Base-by-base conservation (phyloP, 2,329 filamentous ascomycete species). In the Cordyceps fumosorosea region DNA sequence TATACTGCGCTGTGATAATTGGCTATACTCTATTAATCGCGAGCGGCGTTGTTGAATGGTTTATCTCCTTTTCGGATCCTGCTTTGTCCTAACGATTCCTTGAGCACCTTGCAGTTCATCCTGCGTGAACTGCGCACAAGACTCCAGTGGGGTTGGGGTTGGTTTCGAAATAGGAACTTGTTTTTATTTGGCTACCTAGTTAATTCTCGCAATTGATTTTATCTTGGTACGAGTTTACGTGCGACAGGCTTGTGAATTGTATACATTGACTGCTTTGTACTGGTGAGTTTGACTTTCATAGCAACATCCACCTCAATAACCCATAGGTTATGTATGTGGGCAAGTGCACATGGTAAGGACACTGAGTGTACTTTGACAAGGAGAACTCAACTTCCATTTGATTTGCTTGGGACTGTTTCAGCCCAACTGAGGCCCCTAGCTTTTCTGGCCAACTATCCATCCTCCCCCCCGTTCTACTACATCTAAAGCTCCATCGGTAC, bases 401-500 rank as follows among this genome's bases (percentile, higher is more conserved):
- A 5, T 32, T 32, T 32, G 29, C 29, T 14, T 37, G 10, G 34
- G 34, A 12, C 11, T 14, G 12, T 37, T 37, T 37, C 34, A 37
- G 3, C 12, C 34, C 34, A 37, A 37, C 10, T 37, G 12, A 37
- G 29, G 34, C 34, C 34, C 34, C 34, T 37, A 37, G 34, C 34
- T 37, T 37, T 14, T 37, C 12, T 37, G 1, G 16, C 29, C 1
- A 26, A 4, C 20, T 12, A 26, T 48, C 12, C 14, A 26, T 26
- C 2, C 22, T 48, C 24, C 22, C 26, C 3, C 22, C 22, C 20
- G 3, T 48, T 26, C 14, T 48, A 11, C 7, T 48, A 37, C 6
- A 14, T 44, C 48, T 61, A 80, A 54, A 75, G 72, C 71, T 88
- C 85, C 84, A 85, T 84, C 3, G 78, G 74, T 14, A 78, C 77